These are phyloP conservation scores for Phytophthora tubulina DNA, from an alignment of 352 stramenopile genomes.

Conservation along the genomic window DNA sequence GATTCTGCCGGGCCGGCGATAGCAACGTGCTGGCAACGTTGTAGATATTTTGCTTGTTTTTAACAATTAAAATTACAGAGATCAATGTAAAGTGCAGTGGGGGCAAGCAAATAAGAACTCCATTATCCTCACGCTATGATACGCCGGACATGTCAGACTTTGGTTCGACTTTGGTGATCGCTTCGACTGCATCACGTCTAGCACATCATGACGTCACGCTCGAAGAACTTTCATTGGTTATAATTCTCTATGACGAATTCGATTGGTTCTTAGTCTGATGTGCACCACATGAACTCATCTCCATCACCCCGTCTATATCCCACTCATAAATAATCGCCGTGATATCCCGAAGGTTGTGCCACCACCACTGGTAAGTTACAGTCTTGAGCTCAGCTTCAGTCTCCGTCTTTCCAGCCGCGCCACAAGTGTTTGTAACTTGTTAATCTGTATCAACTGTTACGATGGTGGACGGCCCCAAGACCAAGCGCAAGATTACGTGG, in stretches of 20 bases:
- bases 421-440: slow-evolving; percentile 12
- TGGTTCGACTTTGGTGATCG: slow-evolving; percentile 1
- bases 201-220: slow-evolving; percentile 36
- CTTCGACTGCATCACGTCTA: slow-evolving; percentile 30
- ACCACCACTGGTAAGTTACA: slow-evolving; percentile 32
- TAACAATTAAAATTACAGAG: not conserved
- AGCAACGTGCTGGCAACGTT: not conserved
- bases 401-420: slow-evolving; percentile 32
- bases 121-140: not conserved
- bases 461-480: slow-evolving; percentile 78
- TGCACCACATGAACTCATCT: slow-evolving; percentile 18
- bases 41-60: not conserved
- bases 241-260: not conserved
- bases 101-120: no score
- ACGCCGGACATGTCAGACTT: not conserved
- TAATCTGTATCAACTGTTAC: not conserved
- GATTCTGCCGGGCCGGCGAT: slow-evolving; percentile 21
- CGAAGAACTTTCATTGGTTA: slow-evolving; percentile 7
- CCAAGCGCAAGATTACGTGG: slow-evolving; percentile 76
- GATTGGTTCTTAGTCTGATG: slow-evolving; percentile 10
- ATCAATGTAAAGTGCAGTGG: not conserved
- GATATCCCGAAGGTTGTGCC: slow-evolving; percentile 29
- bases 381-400: slow-evolving; percentile 38
- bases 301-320: slow-evolving; percentile 11
- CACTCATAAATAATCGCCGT: slow-evolving; percentile 22